phyloP scores from a whole-genome alignment of 2,329 filamentous ascomycete genomes.

The Botryotinia narcissicola region DNA sequence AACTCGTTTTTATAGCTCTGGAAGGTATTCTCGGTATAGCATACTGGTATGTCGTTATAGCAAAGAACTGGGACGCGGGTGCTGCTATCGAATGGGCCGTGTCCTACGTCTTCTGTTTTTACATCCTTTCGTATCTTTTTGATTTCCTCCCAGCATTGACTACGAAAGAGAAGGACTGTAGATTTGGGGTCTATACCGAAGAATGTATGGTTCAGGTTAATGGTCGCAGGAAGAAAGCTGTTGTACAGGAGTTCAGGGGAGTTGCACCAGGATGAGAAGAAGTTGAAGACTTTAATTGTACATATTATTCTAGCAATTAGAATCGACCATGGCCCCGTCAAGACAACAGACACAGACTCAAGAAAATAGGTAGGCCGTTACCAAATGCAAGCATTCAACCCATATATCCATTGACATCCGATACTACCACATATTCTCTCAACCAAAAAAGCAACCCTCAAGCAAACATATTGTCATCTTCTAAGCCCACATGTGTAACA shows the following conservation, averaged over 20 bases:
- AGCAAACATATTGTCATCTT: not conserved
- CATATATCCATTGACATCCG: not conserved
- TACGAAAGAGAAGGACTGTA: constrained; percentile 14
- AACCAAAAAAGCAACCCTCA: not conserved
- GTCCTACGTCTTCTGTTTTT: constrained; percentile 80
- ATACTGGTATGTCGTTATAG: constrained; percentile 71
- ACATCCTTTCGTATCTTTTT: constrained; percentile 79
- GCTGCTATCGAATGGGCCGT: constrained; percentile 78
- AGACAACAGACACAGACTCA: not conserved
- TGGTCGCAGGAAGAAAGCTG: not conserved
- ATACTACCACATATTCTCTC: not conserved
- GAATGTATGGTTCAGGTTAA: constrained; percentile 5
- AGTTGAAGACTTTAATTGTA: not conserved
- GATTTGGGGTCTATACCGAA: constrained; percentile 11
- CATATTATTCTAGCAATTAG: not conserved
- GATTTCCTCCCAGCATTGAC: constrained; percentile 72
- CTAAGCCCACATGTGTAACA: not conserved
- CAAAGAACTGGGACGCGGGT: constrained; percentile 60
- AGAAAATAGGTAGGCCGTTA: no score
- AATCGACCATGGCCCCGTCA: not conserved
- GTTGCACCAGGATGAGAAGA: not conserved
- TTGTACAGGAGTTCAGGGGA: not conserved
- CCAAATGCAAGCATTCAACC: not conserved
- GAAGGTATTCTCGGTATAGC: constrained; percentile 83
- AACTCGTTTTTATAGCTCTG: constrained; percentile 72